These are phyloP conservation scores for Prunus mume DNA, from an alignment of 306 rosid species.

Conservation along the genomic window DNA sequence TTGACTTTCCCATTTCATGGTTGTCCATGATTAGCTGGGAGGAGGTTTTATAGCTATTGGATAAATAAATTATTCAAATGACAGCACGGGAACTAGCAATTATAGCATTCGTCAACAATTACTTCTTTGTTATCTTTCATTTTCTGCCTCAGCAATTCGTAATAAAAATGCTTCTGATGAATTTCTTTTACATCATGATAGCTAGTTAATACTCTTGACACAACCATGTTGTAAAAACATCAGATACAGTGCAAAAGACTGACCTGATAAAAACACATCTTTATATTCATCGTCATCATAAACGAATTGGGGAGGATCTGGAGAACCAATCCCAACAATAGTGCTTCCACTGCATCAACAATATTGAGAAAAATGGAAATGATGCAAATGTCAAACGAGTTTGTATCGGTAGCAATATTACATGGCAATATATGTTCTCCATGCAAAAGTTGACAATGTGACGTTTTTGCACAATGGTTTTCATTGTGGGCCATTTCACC, in stretches of 20 bases:
- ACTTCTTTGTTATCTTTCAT: neutral
- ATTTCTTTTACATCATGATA: neutral
- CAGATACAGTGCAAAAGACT: conserved; percentile 13
- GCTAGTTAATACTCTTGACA: neutral
- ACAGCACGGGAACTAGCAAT: neutral
- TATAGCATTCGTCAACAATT: neutral
- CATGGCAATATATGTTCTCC: neutral
- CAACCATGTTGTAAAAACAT: neutral
- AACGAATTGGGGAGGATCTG: conserved; percentile 92
- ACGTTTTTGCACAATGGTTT: neutral
- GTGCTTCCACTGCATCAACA: conserved; percentile 89
- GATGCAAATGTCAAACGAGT: neutral
- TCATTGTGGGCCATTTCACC: neutral
- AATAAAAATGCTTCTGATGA: neutral
- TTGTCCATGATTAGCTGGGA: neutral
- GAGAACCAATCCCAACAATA: conserved; percentile 91
- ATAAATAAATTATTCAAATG: neutral
- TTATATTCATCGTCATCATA: conserved; percentile 73
- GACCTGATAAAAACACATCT: conserved; percentile 89
- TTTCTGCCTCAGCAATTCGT: neutral
- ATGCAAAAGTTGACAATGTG: neutral
- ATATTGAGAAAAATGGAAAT: conserved; percentile 24
- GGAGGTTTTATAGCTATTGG: neutral
- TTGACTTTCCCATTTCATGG: neutral
- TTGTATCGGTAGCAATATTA: neutral